Percentiles rank a stretch among this genome's conserved stretches.
Evolutionary conservation across 345 rosid genomes (phyloP).

Genomic region (Cardiospermum halicacabum): DNA sequence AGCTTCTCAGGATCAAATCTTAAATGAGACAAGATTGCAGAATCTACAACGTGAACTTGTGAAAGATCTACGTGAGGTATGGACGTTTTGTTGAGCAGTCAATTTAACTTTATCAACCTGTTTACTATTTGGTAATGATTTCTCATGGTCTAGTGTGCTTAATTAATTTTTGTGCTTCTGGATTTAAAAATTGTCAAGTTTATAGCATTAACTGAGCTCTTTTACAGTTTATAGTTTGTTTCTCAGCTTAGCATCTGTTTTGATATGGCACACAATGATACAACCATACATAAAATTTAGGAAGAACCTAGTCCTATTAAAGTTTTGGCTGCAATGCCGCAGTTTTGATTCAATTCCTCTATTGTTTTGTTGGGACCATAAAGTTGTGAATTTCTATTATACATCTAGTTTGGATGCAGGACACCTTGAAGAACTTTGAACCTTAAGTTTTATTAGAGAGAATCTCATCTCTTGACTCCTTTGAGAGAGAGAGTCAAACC

Average conservation of each 20-base stretch:
- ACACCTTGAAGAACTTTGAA: no score
- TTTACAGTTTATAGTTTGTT: not conserved
- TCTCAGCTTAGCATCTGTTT: not conserved
- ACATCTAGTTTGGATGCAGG: no score
- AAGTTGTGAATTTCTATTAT: not conserved
- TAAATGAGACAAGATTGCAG: conserved; percentile 91
- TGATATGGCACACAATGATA: not conserved
- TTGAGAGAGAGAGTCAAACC: no score
- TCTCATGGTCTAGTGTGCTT: not conserved
- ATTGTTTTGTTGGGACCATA: not conserved
- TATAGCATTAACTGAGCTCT: not conserved
- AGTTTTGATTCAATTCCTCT: no score
- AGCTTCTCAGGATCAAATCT: conserved; percentile 94
- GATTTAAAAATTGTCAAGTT: not conserved
- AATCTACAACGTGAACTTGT: conserved; percentile 90
- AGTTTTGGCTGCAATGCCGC: no score
- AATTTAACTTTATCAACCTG: conserved; percentile 5
- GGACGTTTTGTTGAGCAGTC: conserved; percentile 8
- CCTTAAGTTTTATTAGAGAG: no score
- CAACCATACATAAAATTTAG: not conserved
- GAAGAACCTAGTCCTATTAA: no score
- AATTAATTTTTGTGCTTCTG: not conserved
- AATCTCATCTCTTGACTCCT: no score
- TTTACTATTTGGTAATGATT: not conserved
- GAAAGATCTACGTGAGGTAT: conserved; percentile 83